phyloP scores from a whole-genome alignment of 805 yeast genomes.

The Isabelozyma rhagii region DNA sequence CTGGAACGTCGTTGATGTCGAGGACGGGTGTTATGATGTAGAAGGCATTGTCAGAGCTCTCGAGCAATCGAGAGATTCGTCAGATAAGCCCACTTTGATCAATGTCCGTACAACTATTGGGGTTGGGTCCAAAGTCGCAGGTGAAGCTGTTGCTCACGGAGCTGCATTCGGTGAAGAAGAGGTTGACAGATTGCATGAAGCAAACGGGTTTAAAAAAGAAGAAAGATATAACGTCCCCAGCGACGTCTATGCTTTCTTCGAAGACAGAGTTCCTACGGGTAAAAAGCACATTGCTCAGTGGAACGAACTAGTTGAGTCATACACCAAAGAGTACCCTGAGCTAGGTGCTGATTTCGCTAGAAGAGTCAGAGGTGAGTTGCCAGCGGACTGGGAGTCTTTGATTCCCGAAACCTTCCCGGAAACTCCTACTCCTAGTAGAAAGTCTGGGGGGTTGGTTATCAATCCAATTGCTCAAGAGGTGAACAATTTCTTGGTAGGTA shows the following conservation, averaged over 20 bases:
- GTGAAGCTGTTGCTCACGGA: constrained; percentile 31
- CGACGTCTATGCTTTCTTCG: constrained; percentile 25
- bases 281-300: constrained; percentile 16
- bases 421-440: constrained; percentile 22
- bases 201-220: constrained; percentile 16
- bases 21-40: constrained; percentile 27
- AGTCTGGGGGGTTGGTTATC: constrained; percentile 23
- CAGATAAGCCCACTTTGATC: constrained; percentile 33
- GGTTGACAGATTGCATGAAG: constrained; percentile 14
- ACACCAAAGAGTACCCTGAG: constrained; percentile 20
- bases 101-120: constrained; percentile 33
- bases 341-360: constrained; percentile 19
- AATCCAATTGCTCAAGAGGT: constrained; percentile 21
- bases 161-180: constrained; percentile 31
- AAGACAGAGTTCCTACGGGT: constrained; percentile 17
- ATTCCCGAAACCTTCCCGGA: constrained; percentile 14
- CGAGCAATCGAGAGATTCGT: constrained; percentile 21
- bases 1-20: constrained; percentile 33
- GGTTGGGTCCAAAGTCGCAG: constrained; percentile 24
- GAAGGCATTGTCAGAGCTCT: constrained; percentile 29
- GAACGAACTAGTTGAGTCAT: constrained; percentile 16
- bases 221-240: constrained; percentile 18
- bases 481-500: constrained; percentile 27
- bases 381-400: constrained; percentile 18
- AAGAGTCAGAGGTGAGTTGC: constrained; percentile 24